A percentile compares a stretch with the other conserved stretches of the same genome.
Conservation (phyloP, 2,329 filamentous ascomycete species). For the Ceratocystis variospora region DNA sequence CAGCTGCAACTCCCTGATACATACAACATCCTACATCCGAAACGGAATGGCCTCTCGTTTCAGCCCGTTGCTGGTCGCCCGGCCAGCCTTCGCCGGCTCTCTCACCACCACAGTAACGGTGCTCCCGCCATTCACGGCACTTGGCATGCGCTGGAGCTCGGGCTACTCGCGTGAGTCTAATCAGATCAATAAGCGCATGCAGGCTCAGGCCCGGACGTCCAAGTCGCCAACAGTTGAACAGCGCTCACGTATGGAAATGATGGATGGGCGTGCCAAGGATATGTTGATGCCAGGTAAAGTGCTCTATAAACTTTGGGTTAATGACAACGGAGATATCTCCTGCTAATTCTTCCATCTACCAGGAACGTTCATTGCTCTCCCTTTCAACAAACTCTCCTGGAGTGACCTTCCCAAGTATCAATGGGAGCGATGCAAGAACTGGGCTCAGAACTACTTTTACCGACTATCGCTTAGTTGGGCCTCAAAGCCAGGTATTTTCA, state of each 20-base stretch:
- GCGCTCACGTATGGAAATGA: neutral
- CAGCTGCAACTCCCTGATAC: neutral
- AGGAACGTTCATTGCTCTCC: constrained; percentile 38
- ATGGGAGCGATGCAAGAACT: constrained; percentile 28
- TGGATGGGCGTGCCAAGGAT: constrained; percentile 14
- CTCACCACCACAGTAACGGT: neutral
- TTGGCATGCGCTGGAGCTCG: neutral
- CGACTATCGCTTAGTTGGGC: constrained; percentile 30
- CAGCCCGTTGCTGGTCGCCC: neutral
- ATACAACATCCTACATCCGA: neutral
- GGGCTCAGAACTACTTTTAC: constrained; percentile 26
- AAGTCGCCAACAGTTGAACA: constrained; percentile 12
- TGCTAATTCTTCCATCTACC: neutral
- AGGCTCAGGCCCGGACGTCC: constrained; percentile 10
- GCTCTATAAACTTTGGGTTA: neutral
- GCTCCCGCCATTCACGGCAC: neutral
- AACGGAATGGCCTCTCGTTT: constrained; percentile 11
- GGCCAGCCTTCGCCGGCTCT: constrained; percentile 2
- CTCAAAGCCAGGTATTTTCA: constrained; percentile 34
- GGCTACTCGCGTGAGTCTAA: neutral
- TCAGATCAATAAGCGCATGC: constrained; percentile 7
- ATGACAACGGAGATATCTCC: neutral
- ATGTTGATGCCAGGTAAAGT: constrained; percentile 17
- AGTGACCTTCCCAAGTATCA: constrained; percentile 29
- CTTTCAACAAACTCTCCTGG: constrained; percentile 22